These are phyloP conservation scores for Galerina marginata DNA, from an alignment of 768 basidiomycete genomes.

Conservation along the genomic window DNA sequence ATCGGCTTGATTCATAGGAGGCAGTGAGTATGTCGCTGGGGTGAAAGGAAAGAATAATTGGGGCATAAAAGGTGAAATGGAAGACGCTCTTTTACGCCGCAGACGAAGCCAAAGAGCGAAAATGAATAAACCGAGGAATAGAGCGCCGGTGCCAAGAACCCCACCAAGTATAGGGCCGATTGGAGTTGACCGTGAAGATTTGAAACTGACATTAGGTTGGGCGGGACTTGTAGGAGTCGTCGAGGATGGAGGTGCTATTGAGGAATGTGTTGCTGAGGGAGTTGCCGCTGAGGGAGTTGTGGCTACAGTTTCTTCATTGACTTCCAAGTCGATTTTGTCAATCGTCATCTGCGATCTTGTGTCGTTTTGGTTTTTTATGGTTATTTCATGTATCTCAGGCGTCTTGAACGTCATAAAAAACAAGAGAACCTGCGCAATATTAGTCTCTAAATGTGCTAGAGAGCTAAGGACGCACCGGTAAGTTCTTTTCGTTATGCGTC, in stretches of 20 bases:
- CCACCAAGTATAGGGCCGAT: slow-evolving; percentile 46
- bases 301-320: neutral
- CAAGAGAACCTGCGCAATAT: slow-evolving; percentile 25
- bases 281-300: neutral
- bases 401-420: slow-evolving; percentile 25
- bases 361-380: slow-evolving; percentile 32
- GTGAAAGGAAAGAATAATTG: too few species aligned
- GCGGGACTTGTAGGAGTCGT: neutral
- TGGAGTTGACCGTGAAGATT: neutral
- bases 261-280: neutral
- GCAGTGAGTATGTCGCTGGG: neutral
- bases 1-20: neutral
- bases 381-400: slow-evolving; percentile 32
- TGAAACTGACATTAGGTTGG: neutral
- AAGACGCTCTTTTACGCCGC: slow-evolving; percentile 2
- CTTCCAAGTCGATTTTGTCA: slow-evolving; percentile 30
- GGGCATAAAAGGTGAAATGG: neutral
- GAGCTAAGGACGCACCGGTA: slow-evolving; percentile 27
- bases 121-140: slow-evolving; percentile 31
- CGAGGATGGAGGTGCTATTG: neutral
- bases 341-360: slow-evolving; percentile 36
- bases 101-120: slow-evolving; percentile 18
- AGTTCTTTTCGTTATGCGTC: slow-evolving; percentile 31
- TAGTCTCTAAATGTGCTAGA: neutral
- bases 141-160: slow-evolving; percentile 41